phyloP scores from a whole-genome alignment of 768 basidiomycete species.

The Lactifluus subvellereus region DNA sequence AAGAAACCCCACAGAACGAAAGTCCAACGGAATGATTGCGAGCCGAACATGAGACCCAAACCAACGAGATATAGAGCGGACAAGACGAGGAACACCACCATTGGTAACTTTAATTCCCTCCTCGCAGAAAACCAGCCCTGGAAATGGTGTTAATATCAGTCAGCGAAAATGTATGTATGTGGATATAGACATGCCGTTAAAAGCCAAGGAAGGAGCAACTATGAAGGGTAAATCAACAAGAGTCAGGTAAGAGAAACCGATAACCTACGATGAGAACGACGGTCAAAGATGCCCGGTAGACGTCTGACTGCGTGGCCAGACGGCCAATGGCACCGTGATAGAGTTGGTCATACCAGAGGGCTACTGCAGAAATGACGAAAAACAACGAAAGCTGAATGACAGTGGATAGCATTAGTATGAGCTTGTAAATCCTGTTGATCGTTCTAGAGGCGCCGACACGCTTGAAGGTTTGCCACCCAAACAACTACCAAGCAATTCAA shows the following conservation, averaged over 20 bases:
- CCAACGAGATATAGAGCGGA: constrained; percentile 57
- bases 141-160: neutral
- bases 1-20: constrained; percentile 74
- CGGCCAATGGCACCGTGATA: constrained; percentile 59
- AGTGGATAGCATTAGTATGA: constrained; percentile 64
- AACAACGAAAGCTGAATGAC: constrained; percentile 71
- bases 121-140: constrained; percentile 77
- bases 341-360: constrained; percentile 73
- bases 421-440: constrained; percentile 71
- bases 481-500: constrained; percentile 38
- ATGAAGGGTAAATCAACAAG: constrained; percentile 9
- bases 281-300: constrained; percentile 54
- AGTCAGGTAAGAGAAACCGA: constrained; percentile 2
- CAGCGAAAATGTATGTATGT: neutral
- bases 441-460: constrained; percentile 69
- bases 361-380: constrained; percentile 65
- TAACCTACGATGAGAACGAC: constrained; percentile 53
- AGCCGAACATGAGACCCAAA: constrained; percentile 70
- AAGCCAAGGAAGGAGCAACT: constrained; percentile 70
- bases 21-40: constrained; percentile 69
- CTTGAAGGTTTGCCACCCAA: constrained; percentile 87
- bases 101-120: constrained; percentile 52
- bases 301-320: constrained; percentile 37
- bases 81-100: constrained; percentile 57
- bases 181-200: constrained; percentile 38